phyloP scores from a whole-genome alignment of 805 yeast species.

The Metschnikowia matae region DNA sequence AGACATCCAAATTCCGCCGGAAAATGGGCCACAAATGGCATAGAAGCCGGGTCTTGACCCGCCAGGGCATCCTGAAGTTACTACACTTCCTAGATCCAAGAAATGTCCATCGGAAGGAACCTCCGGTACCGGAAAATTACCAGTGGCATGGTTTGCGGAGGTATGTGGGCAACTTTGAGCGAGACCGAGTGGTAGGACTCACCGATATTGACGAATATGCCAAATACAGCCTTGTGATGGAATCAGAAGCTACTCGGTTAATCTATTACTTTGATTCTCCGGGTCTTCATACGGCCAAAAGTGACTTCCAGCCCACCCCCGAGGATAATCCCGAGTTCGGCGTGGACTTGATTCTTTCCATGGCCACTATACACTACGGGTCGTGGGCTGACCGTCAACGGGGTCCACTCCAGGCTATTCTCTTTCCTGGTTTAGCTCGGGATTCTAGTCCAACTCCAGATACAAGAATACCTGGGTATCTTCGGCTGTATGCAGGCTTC shows the following conservation, averaged over 20 bases:
- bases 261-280: slow-evolving; percentile 69
- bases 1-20: background rate
- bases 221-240: slow-evolving; percentile 64
- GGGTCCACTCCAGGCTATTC: slow-evolving; percentile 53
- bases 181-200: slow-evolving; percentile 28
- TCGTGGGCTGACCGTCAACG: slow-evolving; percentile 96
- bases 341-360: slow-evolving; percentile 51
- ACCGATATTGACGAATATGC: slow-evolving; percentile 67
- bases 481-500: slow-evolving; percentile 55
- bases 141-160: slow-evolving; percentile 78
- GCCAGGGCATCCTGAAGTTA: background rate
- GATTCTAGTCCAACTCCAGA: slow-evolving; percentile 41
- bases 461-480: slow-evolving; percentile 39
- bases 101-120: background rate
- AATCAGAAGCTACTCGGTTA: slow-evolving; percentile 52
- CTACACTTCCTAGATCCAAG: background rate
- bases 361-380: slow-evolving; percentile 76
- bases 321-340: slow-evolving; percentile 41
- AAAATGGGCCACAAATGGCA: background rate
- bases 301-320: slow-evolving; percentile 1
- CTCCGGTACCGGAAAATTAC: slow-evolving; percentile 1
- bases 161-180: slow-evolving; percentile 45
- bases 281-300: slow-evolving; percentile 36
- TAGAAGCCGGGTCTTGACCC: background rate
- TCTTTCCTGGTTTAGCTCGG: slow-evolving; percentile 64